Conservation (phyloP, 225 moss, liverwort and hornwort genomes). For the Sphagnum contortum region DNA sequence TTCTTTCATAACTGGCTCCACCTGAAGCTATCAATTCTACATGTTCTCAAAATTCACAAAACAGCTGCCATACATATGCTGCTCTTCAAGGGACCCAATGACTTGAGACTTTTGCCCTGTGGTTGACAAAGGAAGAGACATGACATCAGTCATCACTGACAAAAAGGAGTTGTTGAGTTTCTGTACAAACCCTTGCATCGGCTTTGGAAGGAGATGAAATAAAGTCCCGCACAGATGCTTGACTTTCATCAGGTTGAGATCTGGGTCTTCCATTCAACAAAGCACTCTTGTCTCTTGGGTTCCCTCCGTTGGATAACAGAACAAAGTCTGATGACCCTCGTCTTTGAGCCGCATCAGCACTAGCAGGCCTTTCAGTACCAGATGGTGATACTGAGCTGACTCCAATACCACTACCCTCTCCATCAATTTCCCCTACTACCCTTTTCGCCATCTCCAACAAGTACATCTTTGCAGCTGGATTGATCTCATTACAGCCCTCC, state of each 20-base stretch:
- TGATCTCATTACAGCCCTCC: slow-evolving; percentile 45
- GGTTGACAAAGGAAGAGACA: no score
- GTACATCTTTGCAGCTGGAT: slow-evolving; percentile 32
- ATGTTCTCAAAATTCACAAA: no score
- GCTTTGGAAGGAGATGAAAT: slow-evolving; percentile 21
- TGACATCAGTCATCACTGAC: no score
- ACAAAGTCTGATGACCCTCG: slow-evolving; percentile 16
- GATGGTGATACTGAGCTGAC: slow-evolving; percentile 23
- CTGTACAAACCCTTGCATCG: slow-evolving; percentile 28
- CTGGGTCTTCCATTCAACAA: slow-evolving; percentile 7
- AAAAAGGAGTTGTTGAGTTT: no score
- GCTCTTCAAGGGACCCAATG: no score
- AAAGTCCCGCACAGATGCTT: slow-evolving; percentile 21
- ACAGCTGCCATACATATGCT: no score
- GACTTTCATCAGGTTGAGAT: slow-evolving; percentile 41
- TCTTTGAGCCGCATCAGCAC: slow-evolving; percentile 17
- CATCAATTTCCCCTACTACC: slow-evolving; percentile 33
- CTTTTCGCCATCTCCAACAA: slow-evolving; percentile 59
- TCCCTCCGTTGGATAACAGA: slow-evolving; percentile 15
- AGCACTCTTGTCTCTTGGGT: slow-evolving; percentile 17
- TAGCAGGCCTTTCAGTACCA: slow-evolving; percentile 29
- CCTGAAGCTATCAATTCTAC: no score
- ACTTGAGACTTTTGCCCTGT: no score
- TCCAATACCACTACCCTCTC: slow-evolving; percentile 30
- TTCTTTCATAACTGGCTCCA: no score